Evolutionary conservation across 1,284 basidiomycete species (phyloP), one percentile per base, ranked within the genome.

Genomic region (Chalciporus sp.): DNA sequence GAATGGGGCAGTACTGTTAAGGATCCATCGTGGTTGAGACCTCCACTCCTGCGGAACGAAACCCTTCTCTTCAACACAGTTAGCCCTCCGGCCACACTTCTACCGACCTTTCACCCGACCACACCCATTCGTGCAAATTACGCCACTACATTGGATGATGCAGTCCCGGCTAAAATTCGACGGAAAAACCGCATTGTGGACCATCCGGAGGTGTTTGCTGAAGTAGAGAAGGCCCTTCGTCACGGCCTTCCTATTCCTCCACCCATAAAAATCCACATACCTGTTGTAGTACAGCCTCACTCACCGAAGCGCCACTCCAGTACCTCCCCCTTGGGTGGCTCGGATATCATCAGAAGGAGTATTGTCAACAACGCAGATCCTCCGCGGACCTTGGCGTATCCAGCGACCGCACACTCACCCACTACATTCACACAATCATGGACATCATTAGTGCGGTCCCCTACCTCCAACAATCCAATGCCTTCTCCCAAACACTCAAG

Each of bases 1-100:
- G 42, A 57, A n/a, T 49, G 58, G n/a, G 61, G 59, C 28, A 35
- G 33, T 35, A 56, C 59, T 23, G 57, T 61, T 11, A 60, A 60
- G 16, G 43, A 45, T 26, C 39, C 52, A 9, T 50, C 55, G 17
- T 41, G 27, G 31, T 10, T 19, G 23, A 47, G 16, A 26, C 37
- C 47, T 7, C 37, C 46, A n/a, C n/a, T 16, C 19, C 39, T 40
- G 8, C 29, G 35, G 26, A 16, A 52, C 27, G 20, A 19, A 10
- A 29, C 28, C 39, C 28, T 8, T 12, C 42, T 12, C 16, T 19
- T 27, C 20, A 45, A 12, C 20, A 35, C 28, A 19, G 29, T 23
- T 8, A 19, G n/a, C 20, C 4, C 33, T 8, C 17, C 26, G 2
- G 10, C 39, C 10, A 16, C 39, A n/a, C 16, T 40, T 16, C 9